Conservation (phyloP, 306 rosid genomes). For the Cucurbita argyrosperma region DNA sequence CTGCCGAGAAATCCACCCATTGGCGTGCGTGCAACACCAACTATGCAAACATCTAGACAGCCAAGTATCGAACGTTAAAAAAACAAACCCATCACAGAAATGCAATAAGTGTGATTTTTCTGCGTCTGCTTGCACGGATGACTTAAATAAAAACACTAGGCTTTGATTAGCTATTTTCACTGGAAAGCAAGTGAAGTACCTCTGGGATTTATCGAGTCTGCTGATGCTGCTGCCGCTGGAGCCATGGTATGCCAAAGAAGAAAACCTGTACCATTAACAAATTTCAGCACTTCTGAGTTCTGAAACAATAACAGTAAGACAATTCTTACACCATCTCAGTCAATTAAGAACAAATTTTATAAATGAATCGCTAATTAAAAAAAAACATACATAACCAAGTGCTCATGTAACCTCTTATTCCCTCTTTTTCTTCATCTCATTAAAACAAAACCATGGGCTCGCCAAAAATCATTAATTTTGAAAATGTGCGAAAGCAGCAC, state of each 20-base stretch:
- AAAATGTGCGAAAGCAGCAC: not conserved
- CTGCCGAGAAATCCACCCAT: constrained; percentile 91
- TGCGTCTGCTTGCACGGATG: not conserved
- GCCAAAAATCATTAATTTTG: not conserved
- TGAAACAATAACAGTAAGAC: too few species aligned
- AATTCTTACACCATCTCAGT: too few species aligned
- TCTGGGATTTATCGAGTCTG: constrained; percentile 61
- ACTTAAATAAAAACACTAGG: not conserved
- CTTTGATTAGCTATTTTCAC: not conserved
- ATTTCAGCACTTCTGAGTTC: too few species aligned
- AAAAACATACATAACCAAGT: not conserved
- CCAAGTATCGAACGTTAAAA: not conserved
- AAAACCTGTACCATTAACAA: not conserved
- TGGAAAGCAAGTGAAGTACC: constrained; percentile 29
- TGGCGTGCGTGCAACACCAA: constrained; percentile 95
- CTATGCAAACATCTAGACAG: constrained; percentile 79
- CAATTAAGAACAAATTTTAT: not conserved
- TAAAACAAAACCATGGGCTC: not conserved
- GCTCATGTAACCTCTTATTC: not conserved
- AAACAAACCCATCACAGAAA: not conserved
- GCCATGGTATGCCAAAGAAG: constrained; percentile 30
- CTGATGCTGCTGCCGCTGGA: constrained; percentile 32
- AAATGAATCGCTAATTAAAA: not conserved
- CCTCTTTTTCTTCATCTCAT: not conserved
- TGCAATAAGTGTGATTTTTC: not conserved